Evolutionary conservation across 2,329 filamentous ascomycete species (phyloP).

Genomic region (Zopfia rhizophila): DNA sequence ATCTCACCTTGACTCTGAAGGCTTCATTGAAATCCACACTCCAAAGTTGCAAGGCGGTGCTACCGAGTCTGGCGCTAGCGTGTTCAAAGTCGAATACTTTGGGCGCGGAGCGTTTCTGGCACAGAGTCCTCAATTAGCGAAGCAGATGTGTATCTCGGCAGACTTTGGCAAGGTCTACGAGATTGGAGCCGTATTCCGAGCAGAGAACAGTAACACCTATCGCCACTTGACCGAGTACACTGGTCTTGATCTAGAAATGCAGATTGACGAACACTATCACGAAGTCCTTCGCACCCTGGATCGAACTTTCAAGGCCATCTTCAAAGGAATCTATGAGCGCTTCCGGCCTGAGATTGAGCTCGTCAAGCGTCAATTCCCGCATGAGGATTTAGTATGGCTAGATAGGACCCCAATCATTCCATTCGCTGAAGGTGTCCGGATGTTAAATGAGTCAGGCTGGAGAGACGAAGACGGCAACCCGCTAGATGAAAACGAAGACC

Average conservation of each 20-base stretch:
- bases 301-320: conserved; percentile 81
- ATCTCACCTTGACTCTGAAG: conserved; percentile 74
- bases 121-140: conserved; percentile 90
- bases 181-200: conserved; percentile 88
- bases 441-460: conserved; percentile 83
- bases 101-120: conserved; percentile 86
- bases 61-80: conserved; percentile 89
- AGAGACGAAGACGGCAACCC: conserved; percentile 78
- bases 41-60: conserved; percentile 91
- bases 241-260: conserved; percentile 92
- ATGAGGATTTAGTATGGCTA: conserved; percentile 85
- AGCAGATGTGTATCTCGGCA: conserved; percentile 91
- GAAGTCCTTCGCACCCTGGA: conserved; percentile 85
- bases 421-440: conserved; percentile 80
- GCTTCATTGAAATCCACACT: conserved; percentile 93
- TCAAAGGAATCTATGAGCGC: conserved; percentile 75
- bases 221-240: conserved; percentile 95
- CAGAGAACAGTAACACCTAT: conserved; percentile 95
- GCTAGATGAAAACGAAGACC: conserved; percentile 78
- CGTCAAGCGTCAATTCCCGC: conserved; percentile 85
- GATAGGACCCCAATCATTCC: conserved; percentile 85
- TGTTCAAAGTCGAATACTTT: conserved; percentile 94
- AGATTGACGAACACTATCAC: conserved; percentile 87
- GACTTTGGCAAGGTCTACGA: conserved; percentile 93
- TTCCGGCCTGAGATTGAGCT: conserved; percentile 79